Conservation (phyloP, 176 grass and related monocot genomes). For the Alopecurus myosuroides region DNA sequence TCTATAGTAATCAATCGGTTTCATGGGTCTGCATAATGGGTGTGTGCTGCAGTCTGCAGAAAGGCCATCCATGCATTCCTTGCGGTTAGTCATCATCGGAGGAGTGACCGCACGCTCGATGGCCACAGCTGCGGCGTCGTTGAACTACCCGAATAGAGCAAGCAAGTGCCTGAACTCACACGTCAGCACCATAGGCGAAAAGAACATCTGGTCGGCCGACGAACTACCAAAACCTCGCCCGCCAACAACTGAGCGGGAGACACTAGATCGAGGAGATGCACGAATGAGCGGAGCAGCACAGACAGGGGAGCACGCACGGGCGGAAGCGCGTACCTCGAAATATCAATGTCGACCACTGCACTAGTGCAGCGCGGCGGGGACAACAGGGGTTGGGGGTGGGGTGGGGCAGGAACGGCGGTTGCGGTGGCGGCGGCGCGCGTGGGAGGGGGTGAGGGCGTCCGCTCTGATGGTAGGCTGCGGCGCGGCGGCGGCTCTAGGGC, state of each 20-base stretch:
- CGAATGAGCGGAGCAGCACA: background rate
- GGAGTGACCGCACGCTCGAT: background rate
- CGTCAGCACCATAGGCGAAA: background rate
- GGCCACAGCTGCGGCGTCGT: background rate
- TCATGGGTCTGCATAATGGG: background rate
- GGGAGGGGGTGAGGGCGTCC: background rate
- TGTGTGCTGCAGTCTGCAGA: background rate
- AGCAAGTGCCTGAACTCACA: background rate
- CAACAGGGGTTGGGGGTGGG: background rate
- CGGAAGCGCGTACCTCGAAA: background rate
- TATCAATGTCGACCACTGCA: background rate
- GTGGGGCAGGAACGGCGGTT: background rate
- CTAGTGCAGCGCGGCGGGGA: background rate
- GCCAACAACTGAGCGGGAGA: background rate
- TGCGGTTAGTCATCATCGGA: background rate
- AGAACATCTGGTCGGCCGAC: background rate
- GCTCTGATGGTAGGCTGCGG: background rate
- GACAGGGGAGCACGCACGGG: background rate
- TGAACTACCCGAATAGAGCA: background rate
- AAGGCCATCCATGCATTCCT: background rate
- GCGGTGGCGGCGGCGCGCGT: background rate
- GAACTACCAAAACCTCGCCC: background rate
- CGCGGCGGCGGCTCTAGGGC: background rate
- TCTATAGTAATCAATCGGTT: background rate
- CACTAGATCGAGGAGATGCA: background rate